Conservation (phyloP, 1,139 yeast genomes). For the Taphrina deformans region DNA sequence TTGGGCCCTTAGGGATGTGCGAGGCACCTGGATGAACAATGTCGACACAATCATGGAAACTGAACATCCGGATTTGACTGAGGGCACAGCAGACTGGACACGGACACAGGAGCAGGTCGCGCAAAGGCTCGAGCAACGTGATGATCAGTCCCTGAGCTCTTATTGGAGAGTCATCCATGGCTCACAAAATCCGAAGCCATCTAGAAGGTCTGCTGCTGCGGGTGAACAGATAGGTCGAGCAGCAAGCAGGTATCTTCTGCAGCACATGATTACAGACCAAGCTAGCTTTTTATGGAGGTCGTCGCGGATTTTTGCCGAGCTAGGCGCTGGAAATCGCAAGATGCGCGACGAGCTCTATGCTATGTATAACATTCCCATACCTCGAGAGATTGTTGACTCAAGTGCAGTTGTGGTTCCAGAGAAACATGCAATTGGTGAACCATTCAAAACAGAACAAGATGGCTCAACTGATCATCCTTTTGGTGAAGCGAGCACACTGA, state of each 20-base stretch:
- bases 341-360: not conserved
- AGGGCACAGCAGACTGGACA: not conserved
- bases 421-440: not conserved
- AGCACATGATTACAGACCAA: slow-evolving; percentile 7
- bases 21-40: slow-evolving; percentile 9
- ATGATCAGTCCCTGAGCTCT: not conserved
- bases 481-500: not conserved
- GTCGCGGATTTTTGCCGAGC: not conserved
- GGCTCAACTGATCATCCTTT: not conserved
- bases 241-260: not conserved
- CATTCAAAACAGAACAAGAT: not conserved
- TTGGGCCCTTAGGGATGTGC: not conserved
- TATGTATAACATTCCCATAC: not conserved
- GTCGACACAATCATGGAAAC: not conserved
- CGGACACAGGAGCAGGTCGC: not conserved
- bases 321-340: not conserved
- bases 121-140: not conserved
- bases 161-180: not conserved
- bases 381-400: not conserved
- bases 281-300: not conserved
- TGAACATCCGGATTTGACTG: not conserved
- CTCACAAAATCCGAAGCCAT: not conserved
- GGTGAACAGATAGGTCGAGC: not conserved
- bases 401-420: not conserved
- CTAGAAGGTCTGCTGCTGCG: not conserved